phyloP scores from a whole-genome alignment of 2,329 filamentous ascomycete genomes.

The Hypoxylon sp. region DNA sequence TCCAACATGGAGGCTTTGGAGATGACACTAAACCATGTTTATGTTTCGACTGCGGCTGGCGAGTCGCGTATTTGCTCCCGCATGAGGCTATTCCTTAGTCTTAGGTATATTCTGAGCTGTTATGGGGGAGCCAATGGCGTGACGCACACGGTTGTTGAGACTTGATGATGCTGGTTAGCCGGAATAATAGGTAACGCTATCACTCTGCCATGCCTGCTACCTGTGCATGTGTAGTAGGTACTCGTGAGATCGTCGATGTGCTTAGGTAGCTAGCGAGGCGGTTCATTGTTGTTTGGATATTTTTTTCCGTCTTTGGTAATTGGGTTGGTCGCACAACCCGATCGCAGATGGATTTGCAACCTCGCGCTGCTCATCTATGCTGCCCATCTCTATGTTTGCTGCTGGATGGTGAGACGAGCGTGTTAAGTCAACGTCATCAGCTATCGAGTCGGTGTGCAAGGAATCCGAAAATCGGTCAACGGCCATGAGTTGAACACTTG shows the following conservation, averaged over 20 bases:
- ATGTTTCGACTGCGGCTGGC: not conserved
- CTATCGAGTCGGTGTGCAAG: constrained; percentile 29
- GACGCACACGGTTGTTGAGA: not conserved
- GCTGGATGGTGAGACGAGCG: constrained; percentile 13
- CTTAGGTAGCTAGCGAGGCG: no score
- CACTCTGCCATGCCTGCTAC: not conserved
- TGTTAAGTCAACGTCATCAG: constrained; percentile 27
- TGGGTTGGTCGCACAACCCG: not conserved
- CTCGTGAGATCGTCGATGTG: constrained; percentile 1
- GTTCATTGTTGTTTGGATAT: not conserved
- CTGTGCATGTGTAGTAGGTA: no score
- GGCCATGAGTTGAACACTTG: no score
- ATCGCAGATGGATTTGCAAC: constrained; percentile 20
- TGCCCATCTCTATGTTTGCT: constrained; percentile 20
- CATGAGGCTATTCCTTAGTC: not conserved
- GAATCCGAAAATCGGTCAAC: constrained; percentile 26
- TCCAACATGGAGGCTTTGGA: not conserved
- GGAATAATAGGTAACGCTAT: constrained; percentile 2
- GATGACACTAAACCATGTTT: not conserved
- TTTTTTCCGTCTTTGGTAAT: not conserved
- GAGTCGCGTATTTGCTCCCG: not conserved
- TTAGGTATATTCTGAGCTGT: not conserved
- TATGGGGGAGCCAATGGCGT: not conserved
- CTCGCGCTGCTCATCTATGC: no score
- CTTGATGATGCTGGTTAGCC: not conserved